Percentiles rank a stretch among this genome's conserved stretches.
These are phyloP conservation scores for Zopfia rhizophila DNA, from an alignment of 2,329 filamentous ascomycete species.

Conservation along the genomic window DNA sequence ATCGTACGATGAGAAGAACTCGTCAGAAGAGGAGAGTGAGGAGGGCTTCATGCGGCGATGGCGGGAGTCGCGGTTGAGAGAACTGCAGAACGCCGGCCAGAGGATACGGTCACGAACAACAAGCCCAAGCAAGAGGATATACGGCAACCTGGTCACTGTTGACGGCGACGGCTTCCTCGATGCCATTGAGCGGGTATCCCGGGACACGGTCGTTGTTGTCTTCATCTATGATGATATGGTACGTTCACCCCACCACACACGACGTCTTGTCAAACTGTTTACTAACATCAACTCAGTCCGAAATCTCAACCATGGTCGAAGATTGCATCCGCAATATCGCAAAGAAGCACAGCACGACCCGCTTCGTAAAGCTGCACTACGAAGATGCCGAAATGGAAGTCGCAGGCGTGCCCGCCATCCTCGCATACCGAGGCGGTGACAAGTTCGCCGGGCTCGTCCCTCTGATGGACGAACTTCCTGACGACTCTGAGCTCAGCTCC, in stretches of 20 bases:
- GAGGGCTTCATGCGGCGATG: slow-evolving; percentile 85
- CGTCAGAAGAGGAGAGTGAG: slow-evolving; percentile 71
- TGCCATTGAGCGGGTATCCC: slow-evolving; percentile 87
- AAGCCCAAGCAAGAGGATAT: slow-evolving; percentile 80
- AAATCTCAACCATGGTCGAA: slow-evolving; percentile 82
- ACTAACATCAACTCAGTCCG: slow-evolving; percentile 67
- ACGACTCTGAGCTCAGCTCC: slow-evolving; percentile 62
- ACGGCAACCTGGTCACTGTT: slow-evolving; percentile 82
- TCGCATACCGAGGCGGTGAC: slow-evolving; percentile 90
- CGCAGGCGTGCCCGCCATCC: slow-evolving; percentile 84
- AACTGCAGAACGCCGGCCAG: slow-evolving; percentile 74
- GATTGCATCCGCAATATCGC: slow-evolving; percentile 81
- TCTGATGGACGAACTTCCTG: slow-evolving; percentile 84
- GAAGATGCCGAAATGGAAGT: slow-evolving; percentile 95
- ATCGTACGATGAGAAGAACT: slow-evolving; percentile 62
- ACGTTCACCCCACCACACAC: slow-evolving; percentile 48
- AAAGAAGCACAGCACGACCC: slow-evolving; percentile 73
- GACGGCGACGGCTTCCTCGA: slow-evolving; percentile 95
- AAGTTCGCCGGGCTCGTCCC: slow-evolving; percentile 91
- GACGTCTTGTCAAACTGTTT: slow-evolving; percentile 19
- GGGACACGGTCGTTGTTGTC: slow-evolving; percentile 87
- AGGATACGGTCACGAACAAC: slow-evolving; percentile 69
- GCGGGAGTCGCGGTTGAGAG: slow-evolving; percentile 81
- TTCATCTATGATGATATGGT: slow-evolving; percentile 92
- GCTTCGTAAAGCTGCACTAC: slow-evolving; percentile 91